Base-by-base conservation (phyloP, 2,329 filamentous ascomycete genomes). In the Ilyonectria mors-panacis region DNA sequence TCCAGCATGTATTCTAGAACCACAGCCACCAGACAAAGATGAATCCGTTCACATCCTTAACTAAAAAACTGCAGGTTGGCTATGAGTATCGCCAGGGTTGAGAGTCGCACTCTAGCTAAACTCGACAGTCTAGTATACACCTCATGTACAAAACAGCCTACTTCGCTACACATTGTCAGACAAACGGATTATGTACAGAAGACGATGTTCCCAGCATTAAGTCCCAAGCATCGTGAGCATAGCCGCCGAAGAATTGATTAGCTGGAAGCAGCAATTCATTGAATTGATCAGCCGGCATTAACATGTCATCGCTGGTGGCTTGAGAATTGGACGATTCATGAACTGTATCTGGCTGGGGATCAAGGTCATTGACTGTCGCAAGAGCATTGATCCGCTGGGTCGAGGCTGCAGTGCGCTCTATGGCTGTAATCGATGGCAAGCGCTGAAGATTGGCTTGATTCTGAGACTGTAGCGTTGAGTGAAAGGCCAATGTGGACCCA, bases 221-320 rank as follows among this genome's bases (percentile, higher is more conserved):
- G 13, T 60, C 58, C 5, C 50, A 7, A 5, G 19, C 35, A 5
- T 53, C 33, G 10, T 60, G 28, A 13, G 50, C 50, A 26, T 60
- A 60, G 15, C 42, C n/a, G 6, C 58, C 48, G 15, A 60, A 60
- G 17, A 60, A 35, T 19, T 53, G 58, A n/a, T 60, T 45, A 17
- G 58, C 58, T 21, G 58, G 58, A 10, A 60, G 58, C 33, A 44
- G 23, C 58, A 60, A 51, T 12, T 60, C 58, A 23, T 60, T 51
- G 33, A 33, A 33, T 33, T 33, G 30, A 12, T 33, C 30, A 33
- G 8, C 8, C 12, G 30, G 30, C 30, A 33, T 9, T 12, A 33
- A 12, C 30, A 33, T 9, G 8, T 12, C 30, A 33, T 33, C 30
- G 30, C 33, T 15, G 10, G 51, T 39, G 15, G 48, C 9, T 7